Base-by-base conservation (phyloP, 73 alveolate genomes). In the Blepharisma japonicum region DNA sequence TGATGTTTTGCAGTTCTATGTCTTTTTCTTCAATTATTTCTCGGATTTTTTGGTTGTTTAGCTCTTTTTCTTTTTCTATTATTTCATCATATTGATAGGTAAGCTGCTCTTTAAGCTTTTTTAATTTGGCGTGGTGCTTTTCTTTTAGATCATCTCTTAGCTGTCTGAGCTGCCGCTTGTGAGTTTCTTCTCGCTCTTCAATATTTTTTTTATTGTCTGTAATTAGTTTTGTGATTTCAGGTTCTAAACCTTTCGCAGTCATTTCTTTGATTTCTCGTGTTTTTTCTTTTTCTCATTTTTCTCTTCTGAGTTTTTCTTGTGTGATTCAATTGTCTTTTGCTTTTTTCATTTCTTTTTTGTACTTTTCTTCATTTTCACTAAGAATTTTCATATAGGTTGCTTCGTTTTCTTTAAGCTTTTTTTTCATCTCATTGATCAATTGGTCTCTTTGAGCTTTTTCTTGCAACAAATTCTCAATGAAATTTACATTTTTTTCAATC, bases 21-120 rank as follows among this genome's bases (percentile, higher is more conserved):
- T 88, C 91, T 18, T 74, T 38, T 32, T 87, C 66, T 47, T 83
- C 95, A 49, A 46, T 79, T n/a, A 79, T 53, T 20, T 85, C 84
- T 0, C 76, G 82, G 8, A 84, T 54, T 66, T 84, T 84, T 51
- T 88, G 49, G 70, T 84, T 67, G 18, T 66, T 47, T 27, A 81
- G 70, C 50, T 84, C 87, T 81, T 91, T 82, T 68, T 94, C 98
- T 51, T 81, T 82, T 71, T 91, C 97, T 5, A 91, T 78, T 2
- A 91, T 90, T 39, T 86, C 77, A 55, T 94, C 98, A 72, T 84
- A 85, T 55, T 94, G 95, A 61, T 86, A 83, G 6, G 68, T 67
- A 42, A 83, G 55, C 81, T 85, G 84, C 77, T 87, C 89, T 81
- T 87, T 94, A 55, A 86, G 77, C 68, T 85, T 90, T 49, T 83